Evolutionary conservation across 1,139 yeast species (phyloP).

Genomic region (Pichiaceae sp.): DNA sequence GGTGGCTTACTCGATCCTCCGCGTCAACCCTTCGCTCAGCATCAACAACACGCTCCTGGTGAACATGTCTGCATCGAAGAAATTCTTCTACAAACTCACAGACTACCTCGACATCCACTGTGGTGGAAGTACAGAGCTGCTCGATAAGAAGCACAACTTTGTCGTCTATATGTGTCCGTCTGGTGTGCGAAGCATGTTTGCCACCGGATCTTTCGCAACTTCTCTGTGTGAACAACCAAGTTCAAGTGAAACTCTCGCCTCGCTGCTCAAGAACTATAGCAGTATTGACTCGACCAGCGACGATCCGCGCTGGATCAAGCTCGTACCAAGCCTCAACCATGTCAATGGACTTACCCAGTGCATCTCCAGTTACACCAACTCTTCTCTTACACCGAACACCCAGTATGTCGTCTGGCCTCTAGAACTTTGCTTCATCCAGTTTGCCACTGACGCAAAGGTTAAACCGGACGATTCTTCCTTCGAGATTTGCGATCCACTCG

Average conservation of each 20-base stretch:
- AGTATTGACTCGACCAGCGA: constrained; percentile 29
- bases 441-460: constrained; percentile 19
- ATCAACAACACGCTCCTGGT: constrained; percentile 22
- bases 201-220: constrained; percentile 32
- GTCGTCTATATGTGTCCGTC: constrained; percentile 67
- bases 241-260: constrained; percentile 41
- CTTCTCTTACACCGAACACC: constrained; percentile 37
- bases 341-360: constrained; percentile 60
- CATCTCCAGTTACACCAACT: constrained; percentile 38
- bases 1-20: constrained; percentile 15
- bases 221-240: constrained; percentile 43
- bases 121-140: constrained; percentile 9
- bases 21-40: constrained; percentile 22
- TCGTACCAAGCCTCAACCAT: constrained; percentile 60
- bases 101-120: constrained; percentile 10
- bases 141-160: constrained; percentile 19
- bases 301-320: constrained; percentile 46
- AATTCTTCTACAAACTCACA: constrained; percentile 17
- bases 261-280: constrained; percentile 33
- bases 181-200: constrained; percentile 62
- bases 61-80: constrained; percentile 17
- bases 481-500: constrained; percentile 17
- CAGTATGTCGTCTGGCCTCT: constrained; percentile 68
- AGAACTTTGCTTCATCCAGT: constrained; percentile 52
- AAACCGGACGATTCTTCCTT: constrained; percentile 6